Conservation (phyloP, 2,329 filamentous ascomycete species). For the Chaetothyriales sp. region DNA sequence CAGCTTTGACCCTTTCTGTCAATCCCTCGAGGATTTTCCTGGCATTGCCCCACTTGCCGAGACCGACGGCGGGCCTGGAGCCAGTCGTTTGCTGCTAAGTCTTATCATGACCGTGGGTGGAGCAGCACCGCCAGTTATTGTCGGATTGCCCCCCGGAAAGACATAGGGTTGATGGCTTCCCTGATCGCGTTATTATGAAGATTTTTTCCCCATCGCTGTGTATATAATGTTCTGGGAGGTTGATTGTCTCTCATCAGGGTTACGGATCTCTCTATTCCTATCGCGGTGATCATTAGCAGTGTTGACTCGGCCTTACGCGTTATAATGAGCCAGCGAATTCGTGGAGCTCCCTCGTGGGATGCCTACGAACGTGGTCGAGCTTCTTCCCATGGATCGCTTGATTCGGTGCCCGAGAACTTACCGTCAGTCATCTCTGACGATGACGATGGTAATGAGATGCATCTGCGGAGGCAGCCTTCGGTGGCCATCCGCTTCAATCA, state of each 20-base stretch:
- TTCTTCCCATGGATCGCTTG: slow-evolving; percentile 20
- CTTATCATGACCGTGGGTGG: neutral
- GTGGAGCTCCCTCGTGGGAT: slow-evolving; percentile 18
- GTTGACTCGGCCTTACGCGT: too few relatives aligned
- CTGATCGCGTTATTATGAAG: neutral
- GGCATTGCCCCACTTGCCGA: neutral
- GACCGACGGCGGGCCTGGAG: neutral
- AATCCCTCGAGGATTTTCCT: neutral
- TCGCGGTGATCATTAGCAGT: neutral
- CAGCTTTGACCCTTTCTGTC: neutral
- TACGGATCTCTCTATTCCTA: neutral
- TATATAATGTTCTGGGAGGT: neutral
- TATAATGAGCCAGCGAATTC: slow-evolving; percentile 13
- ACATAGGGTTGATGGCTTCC: neutral
- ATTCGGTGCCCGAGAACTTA: slow-evolving; percentile 19
- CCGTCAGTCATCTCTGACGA: slow-evolving; percentile 11
- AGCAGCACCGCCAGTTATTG: neutral
- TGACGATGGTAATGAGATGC: slow-evolving; percentile 9
- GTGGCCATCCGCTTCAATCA: slow-evolving; percentile 37
- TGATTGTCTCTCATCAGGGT: neutral
- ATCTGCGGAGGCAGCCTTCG: slow-evolving; percentile 20
- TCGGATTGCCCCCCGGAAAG: neutral
- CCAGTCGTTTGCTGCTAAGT: neutral
- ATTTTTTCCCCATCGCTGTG: neutral
- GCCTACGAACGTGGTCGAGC: slow-evolving; percentile 21